Conservation (phyloP, 2,329 filamentous ascomycete species). For the Monosporascus sp. region DNA sequence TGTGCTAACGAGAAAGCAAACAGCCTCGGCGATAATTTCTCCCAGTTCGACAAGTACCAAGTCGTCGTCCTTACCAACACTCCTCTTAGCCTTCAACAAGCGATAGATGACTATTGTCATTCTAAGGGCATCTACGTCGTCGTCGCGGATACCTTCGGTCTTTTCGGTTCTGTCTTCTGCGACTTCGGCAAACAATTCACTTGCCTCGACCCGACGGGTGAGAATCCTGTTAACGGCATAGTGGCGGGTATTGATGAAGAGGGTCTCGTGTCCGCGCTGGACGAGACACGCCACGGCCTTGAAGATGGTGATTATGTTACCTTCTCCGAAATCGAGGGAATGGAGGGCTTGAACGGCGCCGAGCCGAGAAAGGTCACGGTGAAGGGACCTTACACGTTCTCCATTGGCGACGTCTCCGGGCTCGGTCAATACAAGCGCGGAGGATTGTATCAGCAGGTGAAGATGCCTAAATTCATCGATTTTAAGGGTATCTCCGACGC, state of each 20-base stretch:
- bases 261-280: conserved; percentile 84
- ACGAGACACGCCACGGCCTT: conserved; percentile 90
- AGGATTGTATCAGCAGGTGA: conserved; percentile 90
- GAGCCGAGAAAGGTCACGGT: conserved; percentile 88
- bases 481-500: conserved; percentile 78
- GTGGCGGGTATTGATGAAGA: conserved; percentile 85
- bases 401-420: conserved; percentile 85
- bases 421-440: conserved; percentile 84
- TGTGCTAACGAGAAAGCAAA: conserved; percentile 20
- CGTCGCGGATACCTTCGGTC: conserved; percentile 80
- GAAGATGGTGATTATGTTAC: conserved; percentile 96
- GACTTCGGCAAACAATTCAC: conserved; percentile 96
- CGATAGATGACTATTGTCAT: conserved; percentile 90
- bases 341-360: conserved; percentile 79
- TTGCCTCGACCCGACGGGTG: conserved; percentile 82
- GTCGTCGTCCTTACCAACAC: conserved; percentile 87
- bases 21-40: conserved; percentile 70
- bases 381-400: conserved; percentile 95
- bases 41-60: conserved; percentile 84
- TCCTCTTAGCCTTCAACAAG: conserved; percentile 71
- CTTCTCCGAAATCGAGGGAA: conserved; percentile 87
- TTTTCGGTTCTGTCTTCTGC: conserved; percentile 95
- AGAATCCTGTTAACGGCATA: conserved; percentile 82
- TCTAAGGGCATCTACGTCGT: conserved; percentile 88
- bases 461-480: conserved; percentile 92